A percentile compares a stretch with the other conserved stretches of the same genome.
These are phyloP conservation scores for Geotrichum klebahnii DNA, from an alignment of 1,139 yeast species.

Conservation along the genomic window DNA sequence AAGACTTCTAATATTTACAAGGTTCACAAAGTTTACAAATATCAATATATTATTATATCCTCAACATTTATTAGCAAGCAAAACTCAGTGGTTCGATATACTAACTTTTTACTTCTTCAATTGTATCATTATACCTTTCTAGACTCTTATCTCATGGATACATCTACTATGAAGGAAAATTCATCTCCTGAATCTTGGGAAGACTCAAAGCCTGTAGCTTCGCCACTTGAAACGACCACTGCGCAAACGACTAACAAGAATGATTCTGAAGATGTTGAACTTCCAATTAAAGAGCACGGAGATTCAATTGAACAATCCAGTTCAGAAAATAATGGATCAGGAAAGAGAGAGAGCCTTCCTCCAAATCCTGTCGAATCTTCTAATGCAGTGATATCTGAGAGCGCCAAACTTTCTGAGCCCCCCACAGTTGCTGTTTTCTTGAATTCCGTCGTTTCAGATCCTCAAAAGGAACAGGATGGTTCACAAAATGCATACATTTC, in stretches of 20 bases:
- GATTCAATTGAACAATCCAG: too few species aligned
- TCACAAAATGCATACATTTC: slow-evolving; percentile 73
- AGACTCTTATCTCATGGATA: too few species aligned
- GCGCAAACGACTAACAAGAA: not conserved
- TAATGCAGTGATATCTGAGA: not conserved
- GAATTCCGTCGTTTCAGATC: slow-evolving; percentile 53
- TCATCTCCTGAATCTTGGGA: not conserved
- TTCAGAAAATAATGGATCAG: too few species aligned
- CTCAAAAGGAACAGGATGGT: slow-evolving; percentile 76
- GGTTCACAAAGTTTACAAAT: too few species aligned
- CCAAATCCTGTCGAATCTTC: not conserved
- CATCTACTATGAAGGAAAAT: not conserved
- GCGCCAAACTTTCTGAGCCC: not conserved
- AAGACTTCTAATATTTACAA: too few species aligned
- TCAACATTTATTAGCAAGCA: too few species aligned
- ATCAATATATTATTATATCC: too few species aligned
- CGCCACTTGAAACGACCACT: not conserved
- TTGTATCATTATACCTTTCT: too few species aligned
- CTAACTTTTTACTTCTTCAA: too few species aligned
- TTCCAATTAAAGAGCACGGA: not conserved
- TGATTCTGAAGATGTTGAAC: not conserved
- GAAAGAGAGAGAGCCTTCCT: too few species aligned
- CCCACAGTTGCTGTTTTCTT: slow-evolving; percentile 23
- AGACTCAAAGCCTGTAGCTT: not conserved
- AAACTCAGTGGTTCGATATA: too few species aligned